Percentiles rank a stretch among this genome's conserved stretches.
Conservation (phyloP, 2,329 filamentous ascomycete genomes). For the Amauroascus niger region DNA sequence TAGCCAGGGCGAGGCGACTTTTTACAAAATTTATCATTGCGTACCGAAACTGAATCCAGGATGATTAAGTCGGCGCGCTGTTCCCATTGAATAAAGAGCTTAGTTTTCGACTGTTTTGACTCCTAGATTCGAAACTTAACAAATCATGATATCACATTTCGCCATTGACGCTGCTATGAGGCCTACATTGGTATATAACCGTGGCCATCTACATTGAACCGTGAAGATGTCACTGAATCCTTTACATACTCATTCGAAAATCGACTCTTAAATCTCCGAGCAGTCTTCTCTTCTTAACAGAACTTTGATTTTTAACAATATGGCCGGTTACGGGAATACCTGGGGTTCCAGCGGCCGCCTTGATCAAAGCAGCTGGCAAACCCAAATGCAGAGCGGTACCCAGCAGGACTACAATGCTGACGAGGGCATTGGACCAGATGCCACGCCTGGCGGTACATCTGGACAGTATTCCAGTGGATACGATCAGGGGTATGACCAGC, state of each 20-base stretch:
- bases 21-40: not conserved
- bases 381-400: conserved; percentile 4
- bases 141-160: conserved; percentile 4
- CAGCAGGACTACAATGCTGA: conserved; percentile 10
- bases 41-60: not conserved
- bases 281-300: not conserved
- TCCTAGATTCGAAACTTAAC: not conserved
- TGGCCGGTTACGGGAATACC: conserved; percentile 14
- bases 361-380: conserved; percentile 7
- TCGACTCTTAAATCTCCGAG: not conserved
- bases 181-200: not conserved
- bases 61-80: not conserved
- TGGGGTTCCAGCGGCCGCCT: conserved; percentile 10
- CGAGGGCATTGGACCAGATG: conserved; percentile 7
- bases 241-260: not conserved
- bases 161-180: not conserved
- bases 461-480: conserved; percentile 4
- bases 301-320: not conserved
- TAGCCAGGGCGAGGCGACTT: not conserved
- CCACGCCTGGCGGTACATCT: not conserved
- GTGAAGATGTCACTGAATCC: not conserved
- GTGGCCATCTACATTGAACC: not conserved
- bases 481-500: not conserved
- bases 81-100: not conserved
- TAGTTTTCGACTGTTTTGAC: not conserved